Evolutionary conservation across 164 flowering plant genomes (phyloP).

Genomic region (Dillenia turbinata): DNA sequence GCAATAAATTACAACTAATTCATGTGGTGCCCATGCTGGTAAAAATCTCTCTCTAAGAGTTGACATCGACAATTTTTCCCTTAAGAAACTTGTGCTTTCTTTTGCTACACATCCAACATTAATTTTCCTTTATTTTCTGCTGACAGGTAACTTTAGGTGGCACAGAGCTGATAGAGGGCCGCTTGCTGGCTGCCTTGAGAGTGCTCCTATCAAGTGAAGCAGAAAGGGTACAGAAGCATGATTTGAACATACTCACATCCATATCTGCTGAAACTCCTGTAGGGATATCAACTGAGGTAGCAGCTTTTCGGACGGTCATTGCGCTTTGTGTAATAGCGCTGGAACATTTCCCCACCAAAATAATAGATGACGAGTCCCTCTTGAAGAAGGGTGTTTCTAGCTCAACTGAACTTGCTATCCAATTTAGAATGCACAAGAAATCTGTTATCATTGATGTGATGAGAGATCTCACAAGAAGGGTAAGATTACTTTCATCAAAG

Average conservation of each 20-base stretch:
- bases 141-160: conserved; percentile 80
- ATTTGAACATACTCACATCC: conserved; percentile 55
- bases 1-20: too few relatives aligned
- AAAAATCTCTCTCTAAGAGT: too few relatives aligned
- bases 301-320: conserved; percentile 60
- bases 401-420: conserved; percentile 51
- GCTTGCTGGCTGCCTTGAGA: conserved; percentile 83
- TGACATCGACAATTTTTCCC: too few relatives aligned
- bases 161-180: conserved; percentile 68
- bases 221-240: conserved; percentile 48
- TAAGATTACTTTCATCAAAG: conserved; percentile 40
- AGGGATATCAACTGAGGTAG: conserved; percentile 61
- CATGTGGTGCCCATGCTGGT: too few relatives aligned
- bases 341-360: conserved; percentile 75
- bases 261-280: conserved; percentile 71
- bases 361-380: conserved; percentile 73
- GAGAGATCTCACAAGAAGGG: conserved; percentile 63
- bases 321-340: conserved; percentile 76
- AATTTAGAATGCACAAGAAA: conserved; percentile 85
- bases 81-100: too few relatives aligned
- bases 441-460: conserved; percentile 65
- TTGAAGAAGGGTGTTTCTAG: conserved; percentile 38
- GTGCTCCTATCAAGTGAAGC: conserved; percentile 51
- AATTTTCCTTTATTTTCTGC: conserved; percentile 3
- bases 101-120: background rate